Conservation (phyloP, 1,284 basidiomycete genomes). For the Trametes sp. region DNA sequence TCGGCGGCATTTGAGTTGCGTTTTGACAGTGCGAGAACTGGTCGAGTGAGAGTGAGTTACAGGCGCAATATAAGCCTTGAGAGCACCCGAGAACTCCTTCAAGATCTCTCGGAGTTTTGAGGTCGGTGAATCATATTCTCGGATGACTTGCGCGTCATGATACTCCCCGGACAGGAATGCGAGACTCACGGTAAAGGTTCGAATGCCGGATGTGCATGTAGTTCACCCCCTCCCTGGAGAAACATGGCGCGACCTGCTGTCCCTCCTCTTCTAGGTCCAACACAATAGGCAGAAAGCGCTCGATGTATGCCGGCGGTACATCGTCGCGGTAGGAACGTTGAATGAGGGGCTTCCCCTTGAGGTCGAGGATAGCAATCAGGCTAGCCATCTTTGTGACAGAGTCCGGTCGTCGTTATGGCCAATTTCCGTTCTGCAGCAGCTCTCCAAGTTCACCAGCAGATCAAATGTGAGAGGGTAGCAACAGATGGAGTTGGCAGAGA, state of each 20-base stretch:
- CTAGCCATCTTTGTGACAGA: conserved; percentile 53
- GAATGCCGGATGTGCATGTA: conserved; percentile 99
- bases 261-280: conserved; percentile 99
- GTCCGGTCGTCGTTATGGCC: neutral
- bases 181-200: conserved; percentile 89
- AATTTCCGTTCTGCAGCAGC: neutral
- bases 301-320: conserved; percentile 88
- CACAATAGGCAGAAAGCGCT: conserved; percentile 93
- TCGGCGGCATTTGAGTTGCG: conserved; percentile 97
- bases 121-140: too few relatives aligned
- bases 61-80: neutral
- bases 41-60: neutral
- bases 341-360: conserved; percentile 98
- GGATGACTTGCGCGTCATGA: too few relatives aligned
- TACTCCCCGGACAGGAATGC: conserved; percentile 10
- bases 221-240: conserved; percentile 93
- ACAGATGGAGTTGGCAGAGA: neutral
- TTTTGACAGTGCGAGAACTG: conserved; percentile 95
- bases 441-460: neutral
- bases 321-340: conserved; percentile 99
- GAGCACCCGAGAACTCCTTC: neutral
- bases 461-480: neutral
- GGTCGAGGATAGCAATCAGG: conserved; percentile 93
- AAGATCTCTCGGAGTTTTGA: too few relatives aligned
- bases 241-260: conserved; percentile 93